Base-by-base conservation (phyloP, 768 basidiomycete species). In the Tubosaeta sp. region DNA sequence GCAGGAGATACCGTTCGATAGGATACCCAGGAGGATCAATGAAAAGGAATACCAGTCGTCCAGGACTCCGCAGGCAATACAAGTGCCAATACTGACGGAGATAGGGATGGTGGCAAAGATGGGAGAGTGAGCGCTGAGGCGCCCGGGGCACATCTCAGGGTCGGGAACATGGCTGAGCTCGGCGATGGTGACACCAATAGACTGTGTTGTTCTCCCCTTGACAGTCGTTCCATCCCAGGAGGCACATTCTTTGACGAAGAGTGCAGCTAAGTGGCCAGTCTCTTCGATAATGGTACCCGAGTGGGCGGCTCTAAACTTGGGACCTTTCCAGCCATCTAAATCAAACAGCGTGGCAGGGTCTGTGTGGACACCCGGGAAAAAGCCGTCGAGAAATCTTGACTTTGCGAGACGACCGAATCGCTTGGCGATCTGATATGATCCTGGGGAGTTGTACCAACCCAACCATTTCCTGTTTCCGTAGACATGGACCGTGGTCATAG, bases 371-470 rank as follows among this genome's bases (percentile, higher is more conserved):
- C 71, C 69, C 0, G 71, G 71, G 44, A 64, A 71, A 24, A 70
- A 57, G 12, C 65, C 68, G 32, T 65, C 61, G 53, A 69, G 69
- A 36, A 71, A 59, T 32, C 52, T 62, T 14, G 68, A 66, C 24
- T 57, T 62, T 27, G 69, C 68, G 9, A 71, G 67, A 31, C 59
- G 57, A 4, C 62, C 64, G 9, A 66, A 71, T 31, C 62, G 59
- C 48, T 61, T 72, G 12, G 68, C 71, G 7, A 73, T 61, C 19
- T 55, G 50, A 46, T 68, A 70, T 12, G 71, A 68, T 19, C 71
- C 71, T 4, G 71, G 71, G 11, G 71, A 57, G 29, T 73, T 72
- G 30, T 71, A 73, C 66, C 69, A 73, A 6, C 71, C 71, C 13
- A 73, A 31, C 67, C 63, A 72, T 25, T 53, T 61, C 45, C 68